Evolutionary conservation across 768 basidiomycete genomes (phyloP), one percentile per base, ranked within the genome.

Genomic region (Cystobasidium ongulense): DNA sequence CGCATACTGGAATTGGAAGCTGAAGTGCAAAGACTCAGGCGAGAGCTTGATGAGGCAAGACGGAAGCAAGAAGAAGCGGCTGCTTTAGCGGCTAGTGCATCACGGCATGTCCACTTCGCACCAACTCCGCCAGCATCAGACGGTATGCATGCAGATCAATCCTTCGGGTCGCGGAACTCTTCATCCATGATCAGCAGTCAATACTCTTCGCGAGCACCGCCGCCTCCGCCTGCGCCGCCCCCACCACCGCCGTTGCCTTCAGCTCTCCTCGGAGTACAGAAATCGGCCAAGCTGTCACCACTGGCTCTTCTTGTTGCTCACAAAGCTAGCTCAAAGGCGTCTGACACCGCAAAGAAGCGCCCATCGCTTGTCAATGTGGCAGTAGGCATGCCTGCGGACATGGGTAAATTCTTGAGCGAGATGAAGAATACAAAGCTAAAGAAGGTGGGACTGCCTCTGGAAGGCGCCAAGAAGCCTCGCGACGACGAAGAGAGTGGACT

Each of bases 331-430:
- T 11, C 36, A 27, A 52, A 68, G 66, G 13, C 13, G 4, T 3
- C 66, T 3, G 43, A 29, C 1, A 4, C 7, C 21, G 38, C 43
- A 13, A 64, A 64, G 63, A 64, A 64, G 35, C 36, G 27, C 17
- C 63, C 63, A 41, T 29, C 63, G 1, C 21, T 31, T 36, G 33
- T 29, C 27, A 64, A 11, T 29, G 63, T n/a, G 2, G 63, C 29
- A 36, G 27, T 68, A 2, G 66, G 43, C 53, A 52, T 52, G 46
- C 39, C 38, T 13, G 66, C 46, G 17, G 66, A 68, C 23, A 68
- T 68, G 66, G 66, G 66, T 11, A 68, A 68, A 23, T 68, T 68
- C 46, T 43, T 68, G 39, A 53, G 23, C 31, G 66, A 68, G 46
- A 68, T 68, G 66, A 46, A 53, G 39, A 68, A 29, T 36, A 36